Percentiles rank a stretch among this genome's conserved stretches.
Evolutionary conservation across 2,329 filamentous ascomycete species (phyloP).

Genomic region (Penicillium janthinellum): DNA sequence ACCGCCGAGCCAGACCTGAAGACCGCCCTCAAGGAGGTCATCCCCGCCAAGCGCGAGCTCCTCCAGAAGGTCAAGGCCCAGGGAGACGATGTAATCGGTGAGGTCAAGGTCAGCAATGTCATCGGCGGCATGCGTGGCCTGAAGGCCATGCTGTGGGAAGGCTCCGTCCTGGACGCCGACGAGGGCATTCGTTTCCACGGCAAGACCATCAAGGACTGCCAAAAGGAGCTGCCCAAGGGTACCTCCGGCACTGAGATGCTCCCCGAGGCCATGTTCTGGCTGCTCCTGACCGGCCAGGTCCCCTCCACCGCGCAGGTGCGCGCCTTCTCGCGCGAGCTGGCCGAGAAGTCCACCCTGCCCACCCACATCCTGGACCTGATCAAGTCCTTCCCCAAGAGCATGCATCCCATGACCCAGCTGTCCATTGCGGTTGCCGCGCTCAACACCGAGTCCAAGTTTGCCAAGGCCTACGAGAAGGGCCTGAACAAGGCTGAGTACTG

Average conservation of each 20-base stretch:
- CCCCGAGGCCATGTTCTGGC: slow-evolving; percentile 99
- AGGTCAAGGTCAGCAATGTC: slow-evolving; percentile 91
- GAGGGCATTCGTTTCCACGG: slow-evolving; percentile 99
- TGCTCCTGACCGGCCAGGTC: slow-evolving; percentile 89
- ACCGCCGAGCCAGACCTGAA: slow-evolving; percentile 86
- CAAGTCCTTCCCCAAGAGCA: slow-evolving; percentile 81
- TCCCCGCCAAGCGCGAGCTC: slow-evolving; percentile 90
- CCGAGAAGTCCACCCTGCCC: slow-evolving; percentile 81
- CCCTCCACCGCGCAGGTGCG: slow-evolving; percentile 82
- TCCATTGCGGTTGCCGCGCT: slow-evolving; percentile 93
- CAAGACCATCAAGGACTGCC: slow-evolving; percentile 97
- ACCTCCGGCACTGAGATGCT: slow-evolving; percentile 91
- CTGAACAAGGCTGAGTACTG: slow-evolving; percentile 97
- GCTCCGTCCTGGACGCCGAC: slow-evolving; percentile 92
- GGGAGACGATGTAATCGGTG: slow-evolving; percentile 78
- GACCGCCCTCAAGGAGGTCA: slow-evolving; percentile 75
- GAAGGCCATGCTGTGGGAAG: slow-evolving; percentile 99
- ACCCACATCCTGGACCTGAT: slow-evolving; percentile 84
- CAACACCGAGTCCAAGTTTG: slow-evolving; percentile 92
- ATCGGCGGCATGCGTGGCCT: slow-evolving; percentile 96
- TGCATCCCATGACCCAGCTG: slow-evolving; percentile 99
- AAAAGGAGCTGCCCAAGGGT: slow-evolving; percentile 89
- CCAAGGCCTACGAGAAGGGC: slow-evolving; percentile 87
- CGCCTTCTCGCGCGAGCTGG: slow-evolving; percentile 79
- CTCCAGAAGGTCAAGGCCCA: slow-evolving; percentile 91